phyloP scores from a whole-genome alignment of 2,329 filamentous ascomycete genomes.

The Xylariaceae sp. region DNA sequence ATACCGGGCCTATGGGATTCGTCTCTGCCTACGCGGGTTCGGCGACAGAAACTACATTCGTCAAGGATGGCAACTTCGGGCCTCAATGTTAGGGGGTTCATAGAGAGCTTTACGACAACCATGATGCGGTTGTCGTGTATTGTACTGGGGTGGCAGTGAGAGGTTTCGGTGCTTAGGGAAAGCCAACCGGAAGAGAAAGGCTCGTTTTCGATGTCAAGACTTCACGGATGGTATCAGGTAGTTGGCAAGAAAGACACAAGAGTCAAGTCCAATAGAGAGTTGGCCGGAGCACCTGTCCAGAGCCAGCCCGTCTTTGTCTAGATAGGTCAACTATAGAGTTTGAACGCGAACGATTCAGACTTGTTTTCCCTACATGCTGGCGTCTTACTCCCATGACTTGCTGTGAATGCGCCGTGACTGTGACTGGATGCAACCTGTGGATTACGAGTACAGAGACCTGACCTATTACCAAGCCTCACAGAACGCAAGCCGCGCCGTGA shows the following conservation, averaged over 20 bases:
- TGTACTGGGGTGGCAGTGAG: constrained; percentile 3
- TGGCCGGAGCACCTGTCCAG: not conserved
- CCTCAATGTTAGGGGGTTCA: not conserved
- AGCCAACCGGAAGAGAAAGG: not conserved
- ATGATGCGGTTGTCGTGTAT: not conserved
- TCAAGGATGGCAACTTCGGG: not conserved
- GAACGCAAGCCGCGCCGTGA: no score
- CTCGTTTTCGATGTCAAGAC: not conserved
- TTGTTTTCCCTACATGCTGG: not conserved
- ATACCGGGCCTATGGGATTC: not conserved
- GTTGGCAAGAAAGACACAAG: not conserved
- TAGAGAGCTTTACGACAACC: not conserved
- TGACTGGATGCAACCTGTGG: no score
- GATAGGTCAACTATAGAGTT: constrained; percentile 4
- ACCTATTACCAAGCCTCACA: no score
- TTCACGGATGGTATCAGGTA: constrained; percentile 5
- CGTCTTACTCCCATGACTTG: no score
- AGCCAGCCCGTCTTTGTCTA: not conserved
- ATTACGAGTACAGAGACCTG: no score
- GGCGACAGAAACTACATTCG: not conserved
- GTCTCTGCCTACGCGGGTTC: not conserved
- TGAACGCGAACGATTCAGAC: constrained; percentile 4
- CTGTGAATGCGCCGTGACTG: no score
- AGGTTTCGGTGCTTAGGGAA: not conserved
- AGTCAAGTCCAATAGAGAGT: not conserved